phyloP scores from a whole-genome alignment of 73 alveolate genomes.

The Paramecium caudatum region DNA sequence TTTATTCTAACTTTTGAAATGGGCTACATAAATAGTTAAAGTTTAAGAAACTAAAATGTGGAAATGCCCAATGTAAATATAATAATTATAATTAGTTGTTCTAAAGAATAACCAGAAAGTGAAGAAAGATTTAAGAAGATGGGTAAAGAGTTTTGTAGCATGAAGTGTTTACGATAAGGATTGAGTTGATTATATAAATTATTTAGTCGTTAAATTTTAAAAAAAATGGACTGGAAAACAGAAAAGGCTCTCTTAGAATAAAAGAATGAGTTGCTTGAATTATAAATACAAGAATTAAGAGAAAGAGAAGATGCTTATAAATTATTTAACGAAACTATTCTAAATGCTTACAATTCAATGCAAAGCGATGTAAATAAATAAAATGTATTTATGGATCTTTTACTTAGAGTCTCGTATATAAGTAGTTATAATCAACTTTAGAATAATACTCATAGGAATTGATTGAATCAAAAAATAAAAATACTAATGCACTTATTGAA shows the following conservation, averaged over 20 bases:
- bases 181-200: constrained; percentile 24
- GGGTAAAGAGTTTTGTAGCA: not conserved
- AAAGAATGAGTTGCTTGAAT: constrained; percentile 21
- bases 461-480: constrained; percentile 55
- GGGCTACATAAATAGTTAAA: too few relatives aligned
- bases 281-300: constrained; percentile 21
- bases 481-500: not conserved
- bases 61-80: constrained; percentile 32
- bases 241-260: constrained; percentile 57
- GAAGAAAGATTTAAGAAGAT: not conserved
- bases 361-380: constrained; percentile 32
- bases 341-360: constrained; percentile 57
- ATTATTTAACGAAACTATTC: constrained; percentile 37
- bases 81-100: not conserved
- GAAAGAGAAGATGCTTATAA: constrained; percentile 53
- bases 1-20: too few relatives aligned
- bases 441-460: constrained; percentile 40
- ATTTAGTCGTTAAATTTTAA: constrained; percentile 36
- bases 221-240: constrained; percentile 29
- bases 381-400: constrained; percentile 47
- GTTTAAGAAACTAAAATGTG: not conserved
- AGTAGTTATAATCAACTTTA: constrained; percentile 11
- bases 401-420: constrained; percentile 26
- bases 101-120: not conserved
- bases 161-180: constrained; percentile 35